phyloP scores from a whole-genome alignment of 2,329 filamentous ascomycete genomes.

The Capronia coronata region DNA sequence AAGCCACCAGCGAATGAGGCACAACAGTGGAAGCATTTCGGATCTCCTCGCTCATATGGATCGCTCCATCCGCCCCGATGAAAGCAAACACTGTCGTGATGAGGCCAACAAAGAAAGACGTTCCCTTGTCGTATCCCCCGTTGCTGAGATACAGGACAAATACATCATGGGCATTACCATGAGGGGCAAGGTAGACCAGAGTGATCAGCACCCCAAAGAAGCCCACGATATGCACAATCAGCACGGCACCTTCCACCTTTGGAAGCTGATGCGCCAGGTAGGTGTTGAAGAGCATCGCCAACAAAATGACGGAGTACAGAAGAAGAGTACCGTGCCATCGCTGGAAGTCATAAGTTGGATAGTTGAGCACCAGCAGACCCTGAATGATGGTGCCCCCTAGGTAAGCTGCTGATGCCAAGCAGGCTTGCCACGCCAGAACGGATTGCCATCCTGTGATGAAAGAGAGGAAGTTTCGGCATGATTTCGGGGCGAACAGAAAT shows the following conservation, averaged over 20 bases:
- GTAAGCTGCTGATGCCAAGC: conserved; percentile 38
- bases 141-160: conserved; percentile 38
- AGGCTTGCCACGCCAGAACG: conserved; percentile 43
- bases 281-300: conserved; percentile 48
- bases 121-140: conserved; percentile 32
- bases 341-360: conserved; percentile 37
- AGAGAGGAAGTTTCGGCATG: conserved; percentile 24
- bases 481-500: conserved; percentile 26
- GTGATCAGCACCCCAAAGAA: conserved; percentile 38
- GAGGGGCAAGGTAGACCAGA: conserved; percentile 38
- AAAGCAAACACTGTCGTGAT: conserved; percentile 35
- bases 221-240: conserved; percentile 19
- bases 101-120: conserved; percentile 33
- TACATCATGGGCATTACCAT: conserved; percentile 33
- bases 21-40: conserved; percentile 34
- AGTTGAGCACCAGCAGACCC: conserved; percentile 39
- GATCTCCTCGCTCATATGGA: conserved; percentile 40
- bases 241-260: conserved; percentile 18
- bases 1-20: conserved; percentile 35
- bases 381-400: conserved; percentile 43
- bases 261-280: conserved; percentile 34
- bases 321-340: conserved; percentile 48
- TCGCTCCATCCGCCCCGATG: conserved; percentile 35
- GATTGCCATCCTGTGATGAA: conserved; percentile 39
- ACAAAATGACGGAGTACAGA: conserved; percentile 43